These are phyloP conservation scores for Lathyrus oleraceus DNA, from an alignment of 306 rosid species.

Conservation along the genomic window DNA sequence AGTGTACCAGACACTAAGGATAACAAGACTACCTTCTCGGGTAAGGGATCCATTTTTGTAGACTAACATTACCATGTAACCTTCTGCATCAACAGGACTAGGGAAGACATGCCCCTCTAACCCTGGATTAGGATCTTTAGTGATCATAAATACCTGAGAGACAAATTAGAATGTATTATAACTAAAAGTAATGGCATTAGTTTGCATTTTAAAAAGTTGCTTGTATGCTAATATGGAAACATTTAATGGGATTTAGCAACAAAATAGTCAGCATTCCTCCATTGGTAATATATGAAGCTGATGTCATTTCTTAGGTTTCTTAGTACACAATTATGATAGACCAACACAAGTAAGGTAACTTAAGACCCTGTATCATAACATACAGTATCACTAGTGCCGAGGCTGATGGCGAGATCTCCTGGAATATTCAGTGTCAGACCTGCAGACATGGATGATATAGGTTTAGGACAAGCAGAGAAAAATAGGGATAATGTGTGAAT, in stretches of 20 bases:
- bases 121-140: conserved; percentile 81
- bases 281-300: neutral
- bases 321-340: conserved; percentile 7
- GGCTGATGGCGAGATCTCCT: conserved; percentile 94
- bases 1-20: neutral
- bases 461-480: conserved; percentile 20
- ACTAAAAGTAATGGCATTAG: conserved; percentile 20
- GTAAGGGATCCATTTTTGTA: conserved; percentile 97
- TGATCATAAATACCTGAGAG: conserved; percentile 80
- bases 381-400: conserved; percentile 98
- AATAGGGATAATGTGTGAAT: neutral
- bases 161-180: conserved; percentile 27
- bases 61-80: conserved; percentile 92
- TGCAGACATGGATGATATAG: conserved; percentile 38
- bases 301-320: conserved; percentile 7
- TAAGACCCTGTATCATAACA: conserved; percentile 38
- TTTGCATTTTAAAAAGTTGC: neutral
- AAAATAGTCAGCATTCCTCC: conserved; percentile 1
- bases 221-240: conserved; percentile 2
- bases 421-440: conserved; percentile 92
- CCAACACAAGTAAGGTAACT: neutral
- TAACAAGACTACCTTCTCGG: conserved; percentile 73
- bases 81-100: conserved; percentile 81
- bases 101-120: conserved; percentile 96
- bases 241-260: conserved; percentile 12